Evolutionary conservation across 805 yeast species (phyloP).

Genomic region (Pichia californica): DNA sequence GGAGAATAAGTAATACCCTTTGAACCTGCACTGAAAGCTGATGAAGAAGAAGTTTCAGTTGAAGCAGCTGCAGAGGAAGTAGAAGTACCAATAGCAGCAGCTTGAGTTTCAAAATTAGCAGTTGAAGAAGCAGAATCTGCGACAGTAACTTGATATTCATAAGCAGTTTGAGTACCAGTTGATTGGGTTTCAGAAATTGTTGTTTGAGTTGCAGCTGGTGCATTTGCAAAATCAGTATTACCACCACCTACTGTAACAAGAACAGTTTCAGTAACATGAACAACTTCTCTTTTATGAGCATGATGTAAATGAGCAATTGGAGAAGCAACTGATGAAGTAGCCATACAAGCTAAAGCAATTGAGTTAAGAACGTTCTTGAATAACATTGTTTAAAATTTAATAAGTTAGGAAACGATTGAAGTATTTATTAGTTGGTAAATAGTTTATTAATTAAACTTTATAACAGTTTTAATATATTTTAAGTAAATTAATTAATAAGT

Average conservation of each 20-base stretch:
- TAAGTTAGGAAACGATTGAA: conserved; percentile 7
- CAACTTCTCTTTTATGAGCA: conserved; percentile 48
- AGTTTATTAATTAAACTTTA: too few relatives aligned
- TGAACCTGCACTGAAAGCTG: conserved; percentile 38
- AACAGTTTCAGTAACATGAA: conserved; percentile 42
- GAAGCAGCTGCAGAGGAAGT: conserved; percentile 27
- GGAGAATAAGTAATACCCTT: conserved; percentile 83
- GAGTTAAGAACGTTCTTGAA: conserved; percentile 34
- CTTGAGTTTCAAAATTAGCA: conserved; percentile 11
- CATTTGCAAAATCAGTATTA: conserved; percentile 26
- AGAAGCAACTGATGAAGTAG: conserved; percentile 48
- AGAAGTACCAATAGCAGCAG: conserved; percentile 14
- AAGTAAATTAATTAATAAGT: background rate
- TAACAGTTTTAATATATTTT: too few relatives aligned
- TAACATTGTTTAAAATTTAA: conserved; percentile 15
- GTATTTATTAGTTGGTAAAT: background rate
- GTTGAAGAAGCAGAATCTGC: conserved; percentile 19
- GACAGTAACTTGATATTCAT: conserved; percentile 13
- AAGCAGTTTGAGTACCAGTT: conserved; percentile 10
- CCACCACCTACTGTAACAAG: conserved; percentile 40
- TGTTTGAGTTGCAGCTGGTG: conserved; percentile 27
- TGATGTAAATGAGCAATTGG: conserved; percentile 59
- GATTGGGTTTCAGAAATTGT: conserved; percentile 8
- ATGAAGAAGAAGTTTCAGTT: conserved; percentile 25
- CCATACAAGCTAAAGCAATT: conserved; percentile 33